Conservation (phyloP, 805 yeast genomes). For the Lipomyces anomalus region DNA sequence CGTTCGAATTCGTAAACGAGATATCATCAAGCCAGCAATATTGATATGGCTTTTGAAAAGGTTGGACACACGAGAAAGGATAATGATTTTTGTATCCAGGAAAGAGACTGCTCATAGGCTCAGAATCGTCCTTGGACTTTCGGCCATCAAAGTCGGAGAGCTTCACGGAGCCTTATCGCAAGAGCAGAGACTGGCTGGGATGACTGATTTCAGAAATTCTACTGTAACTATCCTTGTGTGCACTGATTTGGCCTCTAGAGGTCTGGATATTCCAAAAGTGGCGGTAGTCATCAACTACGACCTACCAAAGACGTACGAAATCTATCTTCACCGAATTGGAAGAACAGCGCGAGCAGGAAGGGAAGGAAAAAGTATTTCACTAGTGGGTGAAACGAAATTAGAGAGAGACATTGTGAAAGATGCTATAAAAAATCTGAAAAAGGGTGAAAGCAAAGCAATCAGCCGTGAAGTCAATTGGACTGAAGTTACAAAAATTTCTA, state of each 20-base stretch:
- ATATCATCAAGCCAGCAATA: slow-evolving; percentile 74
- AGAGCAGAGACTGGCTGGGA: slow-evolving; percentile 86
- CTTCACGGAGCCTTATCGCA: slow-evolving; percentile 82
- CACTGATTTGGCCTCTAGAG: slow-evolving; percentile 98
- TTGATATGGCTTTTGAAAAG: slow-evolving; percentile 64
- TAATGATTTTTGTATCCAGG: slow-evolving; percentile 85
- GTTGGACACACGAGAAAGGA: slow-evolving; percentile 64
- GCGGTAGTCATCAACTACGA: slow-evolving; percentile 92
- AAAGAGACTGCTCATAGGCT: slow-evolving; percentile 86
- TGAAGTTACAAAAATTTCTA: slow-evolving; percentile 64
- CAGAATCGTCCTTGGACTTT: slow-evolving; percentile 75
- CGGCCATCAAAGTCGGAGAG: slow-evolving; percentile 81
- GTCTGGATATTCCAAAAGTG: slow-evolving; percentile 97
- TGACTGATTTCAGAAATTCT: slow-evolving; percentile 73
- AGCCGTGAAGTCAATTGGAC: slow-evolving; percentile 91
- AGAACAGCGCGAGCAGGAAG: slow-evolving; percentile 99
- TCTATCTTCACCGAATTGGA: slow-evolving; percentile 95
- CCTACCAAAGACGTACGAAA: slow-evolving; percentile 88
- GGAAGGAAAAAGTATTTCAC: slow-evolving; percentile 85
- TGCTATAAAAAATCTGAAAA: slow-evolving; percentile 63
- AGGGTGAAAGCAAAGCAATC: slow-evolving; percentile 52
- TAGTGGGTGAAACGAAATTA: slow-evolving; percentile 85
- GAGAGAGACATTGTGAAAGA: slow-evolving; percentile 90
- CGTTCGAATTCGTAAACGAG: slow-evolving; percentile 83
- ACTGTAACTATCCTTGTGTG: slow-evolving; percentile 84